These are phyloP conservation scores for Hericium erinaceus DNA, from an alignment of 768 basidiomycete species.

Conservation along the genomic window DNA sequence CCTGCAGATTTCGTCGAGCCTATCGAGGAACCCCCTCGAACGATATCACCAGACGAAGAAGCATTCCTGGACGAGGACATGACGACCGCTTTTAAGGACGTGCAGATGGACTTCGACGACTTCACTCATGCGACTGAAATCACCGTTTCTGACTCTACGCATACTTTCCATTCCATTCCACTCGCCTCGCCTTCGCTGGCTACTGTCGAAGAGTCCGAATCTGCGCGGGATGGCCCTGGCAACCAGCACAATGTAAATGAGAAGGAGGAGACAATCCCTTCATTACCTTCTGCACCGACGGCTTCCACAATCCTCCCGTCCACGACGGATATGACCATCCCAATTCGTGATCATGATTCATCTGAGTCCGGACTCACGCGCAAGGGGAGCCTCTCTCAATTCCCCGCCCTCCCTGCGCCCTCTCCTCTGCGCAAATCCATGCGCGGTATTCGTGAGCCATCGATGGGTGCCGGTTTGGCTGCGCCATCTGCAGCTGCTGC, in stretches of 20 bases:
- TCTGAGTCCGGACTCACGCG: slow-evolving; percentile 20
- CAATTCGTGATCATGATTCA: slow-evolving; percentile 25
- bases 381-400: slow-evolving; percentile 34
- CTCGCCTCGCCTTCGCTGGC: slow-evolving; percentile 32
- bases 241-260: neutral
- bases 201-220: slow-evolving; percentile 8
- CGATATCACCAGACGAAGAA: no score
- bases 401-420: slow-evolving; percentile 61
- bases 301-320: slow-evolving; percentile 14
- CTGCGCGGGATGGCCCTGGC: neutral
- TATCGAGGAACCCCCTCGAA: neutral
- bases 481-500: slow-evolving; percentile 24
- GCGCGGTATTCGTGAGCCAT: slow-evolving; percentile 38
- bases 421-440: slow-evolving; percentile 63
- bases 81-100: neutral
- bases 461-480: slow-evolving; percentile 18
- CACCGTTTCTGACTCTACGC: slow-evolving; percentile 20
- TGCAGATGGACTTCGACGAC: slow-evolving; percentile 1
- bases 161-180: slow-evolving; percentile 18
- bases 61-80: neutral
- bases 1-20: neutral
- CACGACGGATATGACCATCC: slow-evolving; percentile 24
- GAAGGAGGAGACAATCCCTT: slow-evolving; percentile 18
- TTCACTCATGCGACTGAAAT: slow-evolving; percentile 14
- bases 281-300: neutral